Evolutionary conservation across 352 stramenopile genomes (phyloP).

Genomic region (Globisporangium okanoganense): DNA sequence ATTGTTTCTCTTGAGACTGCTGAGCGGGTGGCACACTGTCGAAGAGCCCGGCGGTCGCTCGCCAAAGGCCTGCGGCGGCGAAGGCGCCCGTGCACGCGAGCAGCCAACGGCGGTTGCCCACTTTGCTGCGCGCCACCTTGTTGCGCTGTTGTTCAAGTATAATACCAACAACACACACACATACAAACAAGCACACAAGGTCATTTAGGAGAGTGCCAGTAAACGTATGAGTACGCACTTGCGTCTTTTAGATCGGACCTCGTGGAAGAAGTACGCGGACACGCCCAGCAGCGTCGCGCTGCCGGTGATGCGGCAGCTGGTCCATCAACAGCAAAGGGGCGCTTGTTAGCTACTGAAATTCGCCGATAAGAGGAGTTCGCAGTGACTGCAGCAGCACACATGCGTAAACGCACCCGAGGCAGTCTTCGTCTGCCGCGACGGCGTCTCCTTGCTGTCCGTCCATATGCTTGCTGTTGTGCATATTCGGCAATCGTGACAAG

Average conservation of each 20-base stretch:
- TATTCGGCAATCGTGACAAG: no score
- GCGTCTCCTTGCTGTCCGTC: no score
- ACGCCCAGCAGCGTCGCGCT: conserved; percentile 49
- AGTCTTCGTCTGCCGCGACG: no score
- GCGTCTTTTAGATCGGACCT: conserved; percentile 28
- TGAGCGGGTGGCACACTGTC: background rate
- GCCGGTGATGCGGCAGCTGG: conserved; percentile 59
- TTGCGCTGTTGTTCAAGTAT: no score
- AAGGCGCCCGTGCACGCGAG: conserved; percentile 47
- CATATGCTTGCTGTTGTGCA: no score
- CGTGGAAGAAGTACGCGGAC: conserved; percentile 51
- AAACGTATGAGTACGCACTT: no score
- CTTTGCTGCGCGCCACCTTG: conserved; percentile 36
- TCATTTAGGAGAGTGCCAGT: no score
- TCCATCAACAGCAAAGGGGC: no score
- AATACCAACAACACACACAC: background rate
- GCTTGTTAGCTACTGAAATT: no score
- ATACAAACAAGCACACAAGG: background rate
- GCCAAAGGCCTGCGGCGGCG: conserved; percentile 39
- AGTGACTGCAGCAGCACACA: no score
- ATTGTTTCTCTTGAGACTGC: background rate
- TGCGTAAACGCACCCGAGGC: no score
- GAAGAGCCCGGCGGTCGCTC: conserved; percentile 47
- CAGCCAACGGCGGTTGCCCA: conserved; percentile 56
- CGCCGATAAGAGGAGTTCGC: no score